phyloP scores from a whole-genome alignment of 164 flowering plant species.

The Annona squamosa region DNA sequence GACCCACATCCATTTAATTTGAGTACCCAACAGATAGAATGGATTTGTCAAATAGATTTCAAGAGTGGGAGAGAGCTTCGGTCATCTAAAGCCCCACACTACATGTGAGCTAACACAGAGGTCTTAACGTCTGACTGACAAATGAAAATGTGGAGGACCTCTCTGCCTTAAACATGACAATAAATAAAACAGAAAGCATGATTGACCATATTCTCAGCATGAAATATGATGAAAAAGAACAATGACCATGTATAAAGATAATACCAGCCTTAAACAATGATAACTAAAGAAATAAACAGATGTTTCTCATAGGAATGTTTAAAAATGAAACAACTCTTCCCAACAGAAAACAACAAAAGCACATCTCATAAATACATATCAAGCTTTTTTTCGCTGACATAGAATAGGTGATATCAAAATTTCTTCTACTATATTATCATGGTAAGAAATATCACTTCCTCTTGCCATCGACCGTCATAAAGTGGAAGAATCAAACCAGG shows the following conservation, averaged over 20 bases:
- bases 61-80: no score
- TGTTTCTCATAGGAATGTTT: not conserved
- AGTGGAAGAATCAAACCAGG: not conserved
- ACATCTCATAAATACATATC: no score
- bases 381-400: not conserved
- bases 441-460: not conserved
- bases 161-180: no score
- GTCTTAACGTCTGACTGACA: no score
- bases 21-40: no score
- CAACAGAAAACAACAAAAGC: no score
- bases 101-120: no score
- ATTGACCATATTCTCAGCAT: not conserved
- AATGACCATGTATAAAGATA: not conserved
- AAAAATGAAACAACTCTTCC: not conserved
- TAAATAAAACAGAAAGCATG: not conserved
- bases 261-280: no score
- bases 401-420: not conserved
- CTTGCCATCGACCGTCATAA: not conserved
- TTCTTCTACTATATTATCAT: not conserved
- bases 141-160: no score
- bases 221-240: not conserved
- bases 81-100: no score
- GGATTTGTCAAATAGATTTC: no score
- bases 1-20: not conserved
- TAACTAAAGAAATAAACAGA: not conserved